phyloP scores from a whole-genome alignment of 352 stramenopile species.

The Elongisporangium senticosum region DNA sequence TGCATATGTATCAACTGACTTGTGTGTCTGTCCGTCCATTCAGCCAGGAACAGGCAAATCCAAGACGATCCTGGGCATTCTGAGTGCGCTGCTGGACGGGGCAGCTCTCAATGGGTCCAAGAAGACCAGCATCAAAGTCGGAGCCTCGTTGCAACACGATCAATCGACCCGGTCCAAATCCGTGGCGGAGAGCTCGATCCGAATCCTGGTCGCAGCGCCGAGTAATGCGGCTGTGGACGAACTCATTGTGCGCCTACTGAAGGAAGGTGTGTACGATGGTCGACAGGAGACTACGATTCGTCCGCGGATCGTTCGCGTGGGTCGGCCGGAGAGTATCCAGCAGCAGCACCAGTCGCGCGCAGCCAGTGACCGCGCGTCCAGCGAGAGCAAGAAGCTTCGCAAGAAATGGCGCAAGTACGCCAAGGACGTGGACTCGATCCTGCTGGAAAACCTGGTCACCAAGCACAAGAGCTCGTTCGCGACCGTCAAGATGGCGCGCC shows the following conservation, averaged over 20 bases:
- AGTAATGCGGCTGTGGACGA: conserved; percentile 82
- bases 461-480: conserved; percentile 57
- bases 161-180: conserved; percentile 26
- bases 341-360: conserved; percentile 18
- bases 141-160: conserved; percentile 48
- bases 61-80: conserved; percentile 71
- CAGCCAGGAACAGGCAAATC: conserved; percentile 81
- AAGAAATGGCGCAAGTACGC: conserved; percentile 76
- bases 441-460: conserved; percentile 62
- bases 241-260: conserved; percentile 61
- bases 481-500: conserved; percentile 45
- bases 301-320: conserved; percentile 68
- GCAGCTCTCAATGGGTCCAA: conserved; percentile 38
- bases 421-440: conserved; percentile 59
- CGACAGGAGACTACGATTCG: conserved; percentile 40
- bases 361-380: conserved; percentile 12
- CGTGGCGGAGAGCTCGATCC: conserved; percentile 55
- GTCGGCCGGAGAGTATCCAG: conserved; percentile 47
- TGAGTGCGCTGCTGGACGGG: conserved; percentile 70
- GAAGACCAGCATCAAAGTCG: conserved; percentile 61
- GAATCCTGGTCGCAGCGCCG: conserved; percentile 66
- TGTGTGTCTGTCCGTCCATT: neutral
- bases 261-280: conserved; percentile 54
- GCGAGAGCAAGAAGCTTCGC: conserved; percentile 34
- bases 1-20: neutral